phyloP scores from a whole-genome alignment of 306 rosid genomes.

The Sesbania bispinosa region DNA sequence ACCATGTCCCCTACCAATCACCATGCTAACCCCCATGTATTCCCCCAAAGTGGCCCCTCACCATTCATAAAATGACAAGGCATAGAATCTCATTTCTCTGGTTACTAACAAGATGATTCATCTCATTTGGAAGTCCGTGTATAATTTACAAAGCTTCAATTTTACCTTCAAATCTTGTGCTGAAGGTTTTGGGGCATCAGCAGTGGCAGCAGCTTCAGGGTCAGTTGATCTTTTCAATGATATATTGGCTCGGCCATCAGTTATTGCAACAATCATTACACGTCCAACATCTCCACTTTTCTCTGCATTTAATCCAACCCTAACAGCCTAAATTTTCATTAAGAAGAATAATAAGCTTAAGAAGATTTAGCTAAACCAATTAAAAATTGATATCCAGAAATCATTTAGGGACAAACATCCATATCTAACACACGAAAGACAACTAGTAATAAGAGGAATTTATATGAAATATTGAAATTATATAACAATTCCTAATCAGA shows the following conservation, averaged over 20 bases:
- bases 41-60: neutral
- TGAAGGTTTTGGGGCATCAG: slow-evolving; percentile 80
- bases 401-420: slow-evolving; percentile 3
- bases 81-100: neutral
- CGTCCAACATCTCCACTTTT: slow-evolving; percentile 98
- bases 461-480: slow-evolving; percentile 1
- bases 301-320: slow-evolving; percentile 98
- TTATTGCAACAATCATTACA: slow-evolving; percentile 90
- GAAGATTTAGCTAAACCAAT: neutral
- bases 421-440: slow-evolving; percentile 12
- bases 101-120: slow-evolving; percentile 7
- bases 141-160: slow-evolving; percentile 19
- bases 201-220: slow-evolving; percentile 66
- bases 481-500: neutral
- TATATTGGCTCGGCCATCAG: slow-evolving; percentile 97
- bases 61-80: neutral
- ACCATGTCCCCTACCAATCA: no score
- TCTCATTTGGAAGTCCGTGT: neutral
- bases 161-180: slow-evolving; percentile 81
- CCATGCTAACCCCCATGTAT: no score
- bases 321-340: slow-evolving; percentile 63
- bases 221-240: slow-evolving; percentile 84
- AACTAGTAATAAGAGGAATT: neutral
- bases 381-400: neutral
- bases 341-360: slow-evolving; percentile 28